phyloP scores from a whole-genome alignment of 805 yeast species.

The Ogataea trehalophila region DNA sequence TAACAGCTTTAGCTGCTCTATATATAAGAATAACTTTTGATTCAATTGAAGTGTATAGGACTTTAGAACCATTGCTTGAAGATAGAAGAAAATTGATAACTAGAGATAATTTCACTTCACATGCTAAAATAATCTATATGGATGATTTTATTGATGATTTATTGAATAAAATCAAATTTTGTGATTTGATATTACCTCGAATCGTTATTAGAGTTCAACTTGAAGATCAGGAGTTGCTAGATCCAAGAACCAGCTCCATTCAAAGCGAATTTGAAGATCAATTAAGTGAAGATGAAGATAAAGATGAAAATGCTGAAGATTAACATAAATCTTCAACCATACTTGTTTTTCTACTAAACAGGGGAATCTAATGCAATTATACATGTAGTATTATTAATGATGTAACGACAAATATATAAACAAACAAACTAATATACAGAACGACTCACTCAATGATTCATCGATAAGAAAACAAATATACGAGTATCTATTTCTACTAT shows the following conservation, averaged over 20 bases:
- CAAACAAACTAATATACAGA: too few species aligned
- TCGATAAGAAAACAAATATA: too few species aligned
- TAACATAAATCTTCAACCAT: too few species aligned
- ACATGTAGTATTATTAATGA: too few species aligned
- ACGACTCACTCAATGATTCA: too few species aligned
- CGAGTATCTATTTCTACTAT: too few species aligned
- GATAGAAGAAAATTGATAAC: conserved; percentile 70
- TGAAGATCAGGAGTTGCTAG: conserved; percentile 38
- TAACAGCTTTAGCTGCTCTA: conserved; percentile 64
- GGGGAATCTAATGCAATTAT: too few species aligned
- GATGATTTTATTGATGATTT: conserved; percentile 74
- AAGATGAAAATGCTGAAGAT: neutral
- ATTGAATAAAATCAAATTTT: conserved; percentile 50
- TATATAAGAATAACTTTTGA: conserved; percentile 49
- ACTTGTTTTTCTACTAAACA: too few species aligned
- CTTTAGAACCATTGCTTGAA: conserved; percentile 49
- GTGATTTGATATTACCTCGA: conserved; percentile 72
- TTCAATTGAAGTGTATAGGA: conserved; percentile 40
- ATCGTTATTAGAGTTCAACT: conserved; percentile 38
- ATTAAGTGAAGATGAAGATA: conserved; percentile 19
- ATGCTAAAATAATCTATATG: conserved; percentile 45
- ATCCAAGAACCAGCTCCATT: conserved; percentile 35
- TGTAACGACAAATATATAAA: too few species aligned
- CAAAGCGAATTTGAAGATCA: conserved; percentile 30
- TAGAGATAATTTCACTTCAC: conserved; percentile 31